These are phyloP conservation scores for Alternaria burnsii DNA, from an alignment of 2,329 filamentous ascomycete species.

Conservation along the genomic window DNA sequence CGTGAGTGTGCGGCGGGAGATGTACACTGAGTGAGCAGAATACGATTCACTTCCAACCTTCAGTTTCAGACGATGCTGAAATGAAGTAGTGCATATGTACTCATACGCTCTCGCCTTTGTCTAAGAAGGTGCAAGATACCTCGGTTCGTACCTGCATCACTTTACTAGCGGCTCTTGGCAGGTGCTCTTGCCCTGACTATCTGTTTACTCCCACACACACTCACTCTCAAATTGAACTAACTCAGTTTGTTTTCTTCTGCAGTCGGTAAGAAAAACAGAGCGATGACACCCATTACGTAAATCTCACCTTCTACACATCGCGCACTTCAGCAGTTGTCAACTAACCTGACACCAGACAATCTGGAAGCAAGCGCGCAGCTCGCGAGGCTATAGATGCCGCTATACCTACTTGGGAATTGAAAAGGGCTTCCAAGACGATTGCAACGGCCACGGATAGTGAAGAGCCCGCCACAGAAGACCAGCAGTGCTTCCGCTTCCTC, in stretches of 20 bases:
- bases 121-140: neutral
- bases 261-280: neutral
- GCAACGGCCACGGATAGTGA: neutral
- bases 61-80: neutral
- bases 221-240: neutral
- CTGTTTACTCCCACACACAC: neutral
- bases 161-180: constrained; percentile 2
- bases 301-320: neutral
- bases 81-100: accelerated
- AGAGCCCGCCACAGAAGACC: neutral
- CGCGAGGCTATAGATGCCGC: neutral
- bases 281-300: neutral
- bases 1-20: neutral
- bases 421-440: neutral
- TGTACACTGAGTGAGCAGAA: neutral
- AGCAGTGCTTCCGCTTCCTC: neutral
- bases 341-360: neutral
- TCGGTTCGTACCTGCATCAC: neutral
- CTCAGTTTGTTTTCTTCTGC: accelerated
- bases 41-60: neutral
- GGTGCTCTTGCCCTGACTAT: neutral
- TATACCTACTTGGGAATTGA: neutral
- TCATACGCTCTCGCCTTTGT: neutral
- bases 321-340: neutral
- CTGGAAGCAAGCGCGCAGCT: neutral